Evolutionary conservation across 768 basidiomycete species (phyloP).

Genomic region (Tulasnella sp.): DNA sequence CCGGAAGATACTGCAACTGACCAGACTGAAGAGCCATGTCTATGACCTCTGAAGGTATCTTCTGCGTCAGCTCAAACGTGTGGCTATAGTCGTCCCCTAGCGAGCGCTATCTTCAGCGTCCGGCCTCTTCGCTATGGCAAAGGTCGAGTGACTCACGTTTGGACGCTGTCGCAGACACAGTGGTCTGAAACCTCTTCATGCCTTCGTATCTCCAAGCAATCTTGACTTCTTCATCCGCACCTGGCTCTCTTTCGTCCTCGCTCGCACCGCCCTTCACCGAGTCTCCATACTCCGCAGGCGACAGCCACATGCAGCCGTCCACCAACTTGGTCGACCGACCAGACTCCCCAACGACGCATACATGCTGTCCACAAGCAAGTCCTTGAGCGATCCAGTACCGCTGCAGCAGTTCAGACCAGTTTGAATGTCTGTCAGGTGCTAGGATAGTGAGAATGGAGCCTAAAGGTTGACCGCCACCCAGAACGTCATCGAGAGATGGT

Average conservation of each 20-base stretch:
- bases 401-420: conserved; percentile 35
- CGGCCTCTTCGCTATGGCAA: conserved; percentile 30
- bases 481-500: conserved; percentile 87
- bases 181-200: conserved; percentile 89
- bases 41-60: conserved; percentile 47
- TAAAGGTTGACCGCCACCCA: conserved; percentile 80
- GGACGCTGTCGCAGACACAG: conserved; percentile 41
- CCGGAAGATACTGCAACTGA: conserved; percentile 33
- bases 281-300: conserved; percentile 32
- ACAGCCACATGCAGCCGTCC: conserved; percentile 74
- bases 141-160: conserved; percentile 29
- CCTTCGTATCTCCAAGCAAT: conserved; percentile 97
- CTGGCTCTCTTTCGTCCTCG: conserved; percentile 32
- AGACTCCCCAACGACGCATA: conserved; percentile 57
- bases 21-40: conserved; percentile 38
- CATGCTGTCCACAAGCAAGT: conserved; percentile 57
- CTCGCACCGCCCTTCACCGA: conserved; percentile 34
- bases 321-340: conserved; percentile 44
- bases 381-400: conserved; percentile 90
- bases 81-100: conserved; percentile 52
- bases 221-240: conserved; percentile 57
- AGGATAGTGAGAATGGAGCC: conserved; percentile 32
- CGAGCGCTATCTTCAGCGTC: background rate
- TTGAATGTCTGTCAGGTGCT: conserved; percentile 34
- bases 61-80: conserved; percentile 63